Conservation (phyloP, 2,329 filamentous ascomycete species). For the Cladosporium halotolerans region DNA sequence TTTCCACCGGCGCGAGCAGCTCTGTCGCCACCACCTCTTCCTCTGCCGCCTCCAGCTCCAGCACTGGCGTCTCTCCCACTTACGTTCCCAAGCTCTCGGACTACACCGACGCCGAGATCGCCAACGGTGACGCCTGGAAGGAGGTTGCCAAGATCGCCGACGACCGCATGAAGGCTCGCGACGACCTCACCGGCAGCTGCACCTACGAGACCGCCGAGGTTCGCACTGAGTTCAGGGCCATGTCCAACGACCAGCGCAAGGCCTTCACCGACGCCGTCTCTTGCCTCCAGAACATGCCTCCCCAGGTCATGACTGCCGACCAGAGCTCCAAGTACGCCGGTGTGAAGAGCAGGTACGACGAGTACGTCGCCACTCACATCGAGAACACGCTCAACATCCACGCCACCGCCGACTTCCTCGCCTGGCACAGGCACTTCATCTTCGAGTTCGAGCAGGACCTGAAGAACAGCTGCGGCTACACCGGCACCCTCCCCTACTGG, state of each 20-base stretch:
- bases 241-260: constrained; percentile 23
- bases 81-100: constrained; percentile 13
- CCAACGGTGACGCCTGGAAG: constrained; percentile 24
- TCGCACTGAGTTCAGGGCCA: constrained; percentile 25
- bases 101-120: constrained; percentile 23
- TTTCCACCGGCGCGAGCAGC: background rate
- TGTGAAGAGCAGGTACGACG: constrained; percentile 26
- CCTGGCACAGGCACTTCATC: constrained; percentile 40
- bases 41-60: constrained; percentile 4
- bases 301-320: constrained; percentile 22
- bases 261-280: constrained; percentile 27
- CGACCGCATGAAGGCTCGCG: constrained; percentile 24
- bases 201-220: constrained; percentile 25
- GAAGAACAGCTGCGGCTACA: constrained; percentile 38
- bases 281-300: constrained; percentile 24
- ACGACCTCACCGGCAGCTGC: constrained; percentile 22
- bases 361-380: constrained; percentile 30
- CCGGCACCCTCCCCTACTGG: constrained; percentile 30
- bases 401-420: constrained; percentile 28
- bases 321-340: constrained; percentile 24
- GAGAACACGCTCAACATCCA: constrained; percentile 30
- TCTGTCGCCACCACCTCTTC: background rate
- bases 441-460: constrained; percentile 41
- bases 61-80: constrained; percentile 6
- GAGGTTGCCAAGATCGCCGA: constrained; percentile 24